Conservation (phyloP, 768 basidiomycete genomes). For the Gymnopilus junonius region DNA sequence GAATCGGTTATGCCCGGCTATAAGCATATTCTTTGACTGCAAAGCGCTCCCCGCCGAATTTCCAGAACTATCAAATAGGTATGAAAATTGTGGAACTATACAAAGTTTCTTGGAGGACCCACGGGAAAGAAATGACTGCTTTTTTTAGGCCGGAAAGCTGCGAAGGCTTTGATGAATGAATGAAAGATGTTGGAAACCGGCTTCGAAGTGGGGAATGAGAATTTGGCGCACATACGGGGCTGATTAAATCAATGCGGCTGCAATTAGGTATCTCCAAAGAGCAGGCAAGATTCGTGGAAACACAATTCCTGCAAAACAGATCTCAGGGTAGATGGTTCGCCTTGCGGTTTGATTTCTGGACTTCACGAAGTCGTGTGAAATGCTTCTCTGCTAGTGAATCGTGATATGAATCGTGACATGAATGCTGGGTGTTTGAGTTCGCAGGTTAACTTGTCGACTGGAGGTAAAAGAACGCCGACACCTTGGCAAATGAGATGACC, state of each 20-base stretch:
- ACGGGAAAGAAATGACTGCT: neutral
- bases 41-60: slow-evolving; percentile 9
- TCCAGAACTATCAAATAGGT: neutral
- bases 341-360: neutral
- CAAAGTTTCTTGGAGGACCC: neutral
- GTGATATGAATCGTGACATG: no score
- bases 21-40: no score
- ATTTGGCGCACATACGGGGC: neutral
- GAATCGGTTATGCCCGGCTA: no score
- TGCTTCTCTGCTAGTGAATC: neutral
- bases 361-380: neutral
- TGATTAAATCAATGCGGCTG: neutral
- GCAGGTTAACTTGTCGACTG: neutral
- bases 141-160: neutral
- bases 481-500: neutral
- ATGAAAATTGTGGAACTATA: neutral
- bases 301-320: neutral
- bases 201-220: neutral
- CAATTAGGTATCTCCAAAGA: neutral
- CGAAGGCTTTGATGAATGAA: neutral
- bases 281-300: neutral
- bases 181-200: no score
- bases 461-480: neutral
- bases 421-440: neutral
- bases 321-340: neutral